A percentile compares a stretch with the other conserved stretches of the same genome.
phyloP scores from a whole-genome alignment of 1,284 basidiomycete species.

The Puccinia sorghi region DNA sequence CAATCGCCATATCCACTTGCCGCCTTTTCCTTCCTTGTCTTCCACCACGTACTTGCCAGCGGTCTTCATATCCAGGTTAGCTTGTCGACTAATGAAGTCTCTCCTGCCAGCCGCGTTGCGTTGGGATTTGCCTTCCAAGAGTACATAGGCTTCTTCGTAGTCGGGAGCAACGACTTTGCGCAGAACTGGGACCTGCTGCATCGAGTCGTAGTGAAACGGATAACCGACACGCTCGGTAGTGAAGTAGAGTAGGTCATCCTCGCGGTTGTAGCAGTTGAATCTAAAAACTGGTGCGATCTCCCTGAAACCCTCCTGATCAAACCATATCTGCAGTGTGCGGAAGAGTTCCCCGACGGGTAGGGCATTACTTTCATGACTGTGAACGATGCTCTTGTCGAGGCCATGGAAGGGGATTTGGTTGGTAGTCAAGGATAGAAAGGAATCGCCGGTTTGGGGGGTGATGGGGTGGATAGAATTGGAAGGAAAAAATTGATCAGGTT shows the following conservation, averaged over 20 bases:
- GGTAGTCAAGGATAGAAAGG: neutral
- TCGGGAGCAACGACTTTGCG: slow-evolving; percentile 49
- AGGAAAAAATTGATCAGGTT: slow-evolving; percentile 45
- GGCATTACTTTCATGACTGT: slow-evolving; percentile 12
- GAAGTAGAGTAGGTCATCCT: slow-evolving; percentile 46
- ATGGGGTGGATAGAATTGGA: slow-evolving; percentile 27
- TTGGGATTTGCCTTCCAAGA: slow-evolving; percentile 42
- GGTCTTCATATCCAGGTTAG: slow-evolving; percentile 32
- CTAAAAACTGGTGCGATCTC: slow-evolving; percentile 47
- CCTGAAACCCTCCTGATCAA: slow-evolving; percentile 50
- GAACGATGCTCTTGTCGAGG: slow-evolving; percentile 14
- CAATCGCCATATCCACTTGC: slow-evolving; percentile 47
- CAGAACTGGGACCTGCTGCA: slow-evolving; percentile 47
- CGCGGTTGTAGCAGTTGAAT: slow-evolving; percentile 27
- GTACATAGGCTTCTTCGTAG: slow-evolving; percentile 50
- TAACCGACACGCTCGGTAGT: slow-evolving; percentile 40
- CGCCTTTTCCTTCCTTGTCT: slow-evolving; percentile 46
- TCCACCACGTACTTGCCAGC: slow-evolving; percentile 48
- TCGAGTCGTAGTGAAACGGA: slow-evolving; percentile 46
- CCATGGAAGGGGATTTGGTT: slow-evolving; percentile 22
- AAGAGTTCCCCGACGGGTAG: slow-evolving; percentile 47
- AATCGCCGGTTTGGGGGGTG: neutral
- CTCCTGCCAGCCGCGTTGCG: slow-evolving; percentile 38
- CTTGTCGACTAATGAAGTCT: slow-evolving; percentile 49
- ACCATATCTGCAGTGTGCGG: slow-evolving; percentile 50